Percentiles rank a stretch among this genome's conserved stretches.
phyloP scores from a whole-genome alignment of 768 basidiomycete genomes.

The Russula vinacea region DNA sequence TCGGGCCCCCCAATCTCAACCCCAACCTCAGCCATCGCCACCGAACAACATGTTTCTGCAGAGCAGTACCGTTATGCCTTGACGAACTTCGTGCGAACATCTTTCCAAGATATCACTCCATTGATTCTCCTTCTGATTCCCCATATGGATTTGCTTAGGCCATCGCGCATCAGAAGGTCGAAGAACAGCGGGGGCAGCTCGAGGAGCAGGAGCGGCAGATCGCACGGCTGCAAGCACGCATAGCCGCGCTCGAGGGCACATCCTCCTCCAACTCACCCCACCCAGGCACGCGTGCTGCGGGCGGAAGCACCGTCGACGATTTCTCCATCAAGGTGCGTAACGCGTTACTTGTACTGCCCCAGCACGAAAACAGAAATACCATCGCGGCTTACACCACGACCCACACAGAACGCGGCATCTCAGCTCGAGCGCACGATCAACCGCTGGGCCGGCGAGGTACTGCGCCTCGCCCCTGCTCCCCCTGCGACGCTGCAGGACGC shows the following conservation, averaged over 20 bases:
- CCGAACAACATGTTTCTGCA: conserved; percentile 41
- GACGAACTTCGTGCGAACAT: conserved; percentile 58
- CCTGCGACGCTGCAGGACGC: conserved; percentile 56
- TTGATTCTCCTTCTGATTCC: not conserved
- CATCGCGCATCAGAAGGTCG: conserved; percentile 86
- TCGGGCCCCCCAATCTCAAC: not conserved
- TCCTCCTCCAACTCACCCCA: conserved; percentile 39
- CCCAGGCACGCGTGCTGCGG: conserved; percentile 39
- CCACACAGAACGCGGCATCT: conserved; percentile 60
- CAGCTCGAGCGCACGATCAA: conserved; percentile 75
- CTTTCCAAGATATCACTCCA: not conserved
- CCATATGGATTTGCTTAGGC: conserved; percentile 44
- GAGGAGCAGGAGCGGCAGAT: conserved; percentile 84
- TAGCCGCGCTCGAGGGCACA: conserved; percentile 70
- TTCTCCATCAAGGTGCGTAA: conserved; percentile 74
- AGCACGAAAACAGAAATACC: not conserved
- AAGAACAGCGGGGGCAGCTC: conserved; percentile 72
- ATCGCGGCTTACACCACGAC: not conserved
- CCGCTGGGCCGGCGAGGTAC: conserved; percentile 79
- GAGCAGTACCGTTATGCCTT: conserved; percentile 83
- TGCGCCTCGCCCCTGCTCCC: conserved; percentile 54
- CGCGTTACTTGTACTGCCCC: not conserved
- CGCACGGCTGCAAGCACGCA: conserved; percentile 65
- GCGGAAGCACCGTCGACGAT: conserved; percentile 73
- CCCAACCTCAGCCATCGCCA: not conserved